Conservation (phyloP, 768 basidiomycete species). For the Saitozyma sp. region DNA sequence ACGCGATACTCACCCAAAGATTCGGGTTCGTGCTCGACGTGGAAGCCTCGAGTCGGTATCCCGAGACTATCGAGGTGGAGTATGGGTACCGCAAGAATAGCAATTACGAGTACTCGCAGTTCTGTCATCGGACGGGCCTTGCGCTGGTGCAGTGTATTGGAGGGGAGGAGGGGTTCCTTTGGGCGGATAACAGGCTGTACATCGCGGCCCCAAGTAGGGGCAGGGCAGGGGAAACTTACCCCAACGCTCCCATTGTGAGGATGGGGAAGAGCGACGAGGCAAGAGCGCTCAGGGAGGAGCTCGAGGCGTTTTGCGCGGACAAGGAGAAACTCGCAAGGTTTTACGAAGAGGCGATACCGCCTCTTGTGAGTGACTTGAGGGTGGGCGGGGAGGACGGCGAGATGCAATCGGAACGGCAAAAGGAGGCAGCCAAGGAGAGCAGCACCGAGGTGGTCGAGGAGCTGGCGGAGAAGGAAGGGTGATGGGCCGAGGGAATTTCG, state of each 20-base stretch:
- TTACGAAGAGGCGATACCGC: conserved; percentile 70
- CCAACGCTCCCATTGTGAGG: conserved; percentile 24
- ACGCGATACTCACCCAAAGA: conserved; percentile 65
- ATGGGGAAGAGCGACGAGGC: conserved; percentile 61
- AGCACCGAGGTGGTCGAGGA: neutral
- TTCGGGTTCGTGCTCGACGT: conserved; percentile 74
- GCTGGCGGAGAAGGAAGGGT: conserved; percentile 7
- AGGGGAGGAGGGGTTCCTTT: conserved; percentile 75
- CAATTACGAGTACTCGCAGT: conserved; percentile 78
- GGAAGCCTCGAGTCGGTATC: conserved; percentile 74
- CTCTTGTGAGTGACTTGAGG: conserved; percentile 52
- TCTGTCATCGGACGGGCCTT: conserved; percentile 83
- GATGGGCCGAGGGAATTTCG: neutral
- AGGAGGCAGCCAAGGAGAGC: neutral
- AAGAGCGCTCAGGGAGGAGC: conserved; percentile 62
- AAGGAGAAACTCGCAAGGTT: conserved; percentile 61
- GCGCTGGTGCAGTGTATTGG: conserved; percentile 88
- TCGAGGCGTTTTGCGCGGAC: conserved; percentile 70
- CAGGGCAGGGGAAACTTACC: conserved; percentile 27
- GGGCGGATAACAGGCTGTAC: conserved; percentile 77
- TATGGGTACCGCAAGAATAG: conserved; percentile 81
- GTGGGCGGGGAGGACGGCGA: conserved; percentile 10
- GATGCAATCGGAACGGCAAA: neutral
- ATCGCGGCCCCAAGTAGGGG: conserved; percentile 55
- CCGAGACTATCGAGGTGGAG: conserved; percentile 75